Evolutionary conservation across 345 rosid species (phyloP), one percentile per base, ranked within the genome.

Genomic region (Jatropha curcas): DNA sequence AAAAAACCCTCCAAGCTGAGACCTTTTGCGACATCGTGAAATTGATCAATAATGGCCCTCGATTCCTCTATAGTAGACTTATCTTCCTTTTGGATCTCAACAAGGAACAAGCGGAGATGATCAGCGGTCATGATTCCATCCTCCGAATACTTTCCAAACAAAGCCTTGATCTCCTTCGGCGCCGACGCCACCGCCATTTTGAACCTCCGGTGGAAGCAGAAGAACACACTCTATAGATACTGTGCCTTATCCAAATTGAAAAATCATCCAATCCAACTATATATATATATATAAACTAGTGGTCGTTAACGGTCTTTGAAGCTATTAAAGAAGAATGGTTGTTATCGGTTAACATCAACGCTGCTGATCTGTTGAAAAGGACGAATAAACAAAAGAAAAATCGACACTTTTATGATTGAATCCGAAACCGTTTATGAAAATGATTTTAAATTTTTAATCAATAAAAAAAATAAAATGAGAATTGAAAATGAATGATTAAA

Each of bases 131-230:
- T 87, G 20, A 65, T 13, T 4, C 82, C 88, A 4, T 87, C 87
- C 2, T 75, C 80, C 33, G 91, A 78, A 85, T 78, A 89, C 24
- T 52, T 56, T 20, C 31, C 31, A 63, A 93, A 95, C 6, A 78
- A 82, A 9, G 74, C 81, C 55, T 75, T 84, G 67, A 96, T 88
- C 74, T 90, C 97, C 25, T 79, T 71, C 25, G 99, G 96, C 0
- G 90, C 91, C 82, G 84, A 85, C 22, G 86, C 82, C 75, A 84
- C 91, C 24, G 83, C 84, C 82, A 85, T 82, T 75, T 80, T 88
- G 88, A 90, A 88, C 77, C 87, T 86, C 57, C 97, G 82, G 75
- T 81, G 87, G 83, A 90, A 94, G 79, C 85, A 84, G 72, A 82
- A 85, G 86, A 16, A 17, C 88, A 88, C 84, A 92, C 84, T 22